Evolutionary conservation across 2,329 filamentous ascomycete genomes (phyloP).

Genomic region (Neonectria ditissima): DNA sequence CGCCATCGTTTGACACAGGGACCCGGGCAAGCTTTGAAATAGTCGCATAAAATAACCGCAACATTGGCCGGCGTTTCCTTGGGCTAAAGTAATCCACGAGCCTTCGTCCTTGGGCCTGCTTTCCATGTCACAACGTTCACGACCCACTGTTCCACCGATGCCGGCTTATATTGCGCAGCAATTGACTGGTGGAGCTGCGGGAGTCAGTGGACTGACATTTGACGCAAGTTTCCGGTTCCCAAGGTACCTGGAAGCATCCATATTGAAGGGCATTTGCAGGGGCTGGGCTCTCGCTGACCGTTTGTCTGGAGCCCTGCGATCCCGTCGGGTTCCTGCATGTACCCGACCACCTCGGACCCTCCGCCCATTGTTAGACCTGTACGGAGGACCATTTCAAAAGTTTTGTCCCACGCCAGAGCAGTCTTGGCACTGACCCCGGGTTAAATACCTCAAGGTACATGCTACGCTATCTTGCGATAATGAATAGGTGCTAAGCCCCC

Average conservation of each 20-base stretch:
- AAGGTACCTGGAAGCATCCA: too few relatives aligned
- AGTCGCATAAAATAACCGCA: background rate
- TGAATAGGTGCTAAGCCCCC: too few relatives aligned
- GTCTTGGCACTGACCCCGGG: too few relatives aligned
- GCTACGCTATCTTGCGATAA: too few relatives aligned
- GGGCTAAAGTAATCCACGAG: background rate
- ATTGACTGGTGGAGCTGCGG: constrained; percentile 13
- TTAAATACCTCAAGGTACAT: too few relatives aligned
- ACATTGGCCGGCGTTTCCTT: too few relatives aligned
- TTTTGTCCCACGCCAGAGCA: too few relatives aligned
- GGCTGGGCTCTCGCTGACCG: background rate
- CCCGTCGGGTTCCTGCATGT: background rate
- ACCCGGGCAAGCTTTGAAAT: too few relatives aligned
- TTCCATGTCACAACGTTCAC: background rate
- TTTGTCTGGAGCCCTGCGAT: background rate
- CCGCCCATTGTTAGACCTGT: background rate
- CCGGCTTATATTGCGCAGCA: constrained; percentile 16
- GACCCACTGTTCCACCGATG: constrained; percentile 17
- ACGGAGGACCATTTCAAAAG: too few relatives aligned
- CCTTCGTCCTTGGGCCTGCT: background rate
- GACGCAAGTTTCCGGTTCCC: background rate
- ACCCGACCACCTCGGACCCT: background rate
- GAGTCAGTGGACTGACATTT: background rate
- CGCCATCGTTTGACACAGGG: background rate
- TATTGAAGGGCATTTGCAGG: background rate